Evolutionary conservation across 257 asterid species (phyloP), one percentile per base, ranked within the genome.

Genomic region (Petunia secreta): DNA sequence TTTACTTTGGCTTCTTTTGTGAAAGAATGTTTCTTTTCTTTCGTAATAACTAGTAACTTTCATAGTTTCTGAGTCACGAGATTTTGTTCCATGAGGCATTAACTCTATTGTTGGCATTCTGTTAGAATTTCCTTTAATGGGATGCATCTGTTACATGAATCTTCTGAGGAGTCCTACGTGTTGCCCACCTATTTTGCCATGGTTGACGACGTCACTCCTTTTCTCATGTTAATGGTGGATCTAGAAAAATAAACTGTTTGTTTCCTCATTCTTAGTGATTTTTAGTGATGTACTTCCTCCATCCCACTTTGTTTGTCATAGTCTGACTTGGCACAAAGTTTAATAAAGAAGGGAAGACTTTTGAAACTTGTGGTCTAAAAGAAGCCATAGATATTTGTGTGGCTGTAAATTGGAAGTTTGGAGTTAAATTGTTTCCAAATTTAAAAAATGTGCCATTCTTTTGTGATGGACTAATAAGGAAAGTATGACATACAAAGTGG

Each of bases 51-150:
- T 50, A 48, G 36, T 73, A 73, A 50, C 78, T 50, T 50, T 44
- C 78, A 50, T 71, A 34, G 11, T 34, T 50, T 73, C 46, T 73
- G 34, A 73, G 6, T 71, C 44, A 50, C 46, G 36, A 50, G 62
- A 73, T 50, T 34, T 50, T 71, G 62, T 50, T 50, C 78, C 46
- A 36, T 62, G 11, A 50, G 44, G 78, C 16, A 73, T 73, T 71
- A 2, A 25, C 77, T 69, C 60, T 43, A 25, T 34, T 73, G 36
- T 50, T 73, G 36, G 39, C 62, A 73, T 73, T 57, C 11, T 34
- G 50, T 36, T 48, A 69, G 3, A 48, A 73, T 34, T 73, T 5
- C 77, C 60, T 73, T 73, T 73, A 9, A 34, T 73, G 78, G 78
- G 62, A 73, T 73, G 62, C 62, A 73, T 50, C 43, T 9, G 43